Evolutionary conservation across 2,329 filamentous ascomycete genomes (phyloP).

Genomic region (Xenoacremonium recifei): DNA sequence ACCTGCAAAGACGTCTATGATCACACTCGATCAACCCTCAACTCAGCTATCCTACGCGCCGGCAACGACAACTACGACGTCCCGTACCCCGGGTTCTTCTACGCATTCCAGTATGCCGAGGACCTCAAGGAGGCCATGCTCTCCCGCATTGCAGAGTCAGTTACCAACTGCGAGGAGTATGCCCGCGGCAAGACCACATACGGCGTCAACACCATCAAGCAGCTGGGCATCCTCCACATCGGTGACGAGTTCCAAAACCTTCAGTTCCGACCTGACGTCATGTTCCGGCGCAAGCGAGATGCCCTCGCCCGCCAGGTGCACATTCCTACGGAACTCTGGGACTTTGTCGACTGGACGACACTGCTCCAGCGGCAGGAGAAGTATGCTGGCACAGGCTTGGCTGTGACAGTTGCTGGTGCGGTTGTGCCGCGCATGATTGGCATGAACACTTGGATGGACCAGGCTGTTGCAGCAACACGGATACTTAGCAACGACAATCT

Average conservation of each 20-base stretch:
- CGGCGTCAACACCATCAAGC: slow-evolving; percentile 85
- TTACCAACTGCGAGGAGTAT: slow-evolving; percentile 78
- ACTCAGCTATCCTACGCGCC: slow-evolving; percentile 71
- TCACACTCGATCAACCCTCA: slow-evolving; percentile 74
- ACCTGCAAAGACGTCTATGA: slow-evolving; percentile 85
- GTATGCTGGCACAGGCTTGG: slow-evolving; percentile 90
- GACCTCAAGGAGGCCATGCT: slow-evolving; percentile 91
- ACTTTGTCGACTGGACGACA: slow-evolving; percentile 87
- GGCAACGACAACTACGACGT: slow-evolving; percentile 79
- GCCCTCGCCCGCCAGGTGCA: slow-evolving; percentile 81
- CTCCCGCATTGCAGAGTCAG: slow-evolving; percentile 77
- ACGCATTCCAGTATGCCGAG: slow-evolving; percentile 88
- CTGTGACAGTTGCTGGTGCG: slow-evolving; percentile 84
- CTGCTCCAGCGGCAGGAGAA: slow-evolving; percentile 92
- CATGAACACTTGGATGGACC: slow-evolving; percentile 85
- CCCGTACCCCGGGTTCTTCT: slow-evolving; percentile 80
- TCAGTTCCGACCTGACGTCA: slow-evolving; percentile 85
- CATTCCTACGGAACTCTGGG: slow-evolving; percentile 81
- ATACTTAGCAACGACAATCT: slow-evolving; percentile 80
- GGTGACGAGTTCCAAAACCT: slow-evolving; percentile 84
- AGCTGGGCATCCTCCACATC: slow-evolving; percentile 82
- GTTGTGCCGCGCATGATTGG: slow-evolving; percentile 80
- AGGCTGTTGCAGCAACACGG: slow-evolving; percentile 76
- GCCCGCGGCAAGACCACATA: slow-evolving; percentile 75
- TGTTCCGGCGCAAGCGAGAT: slow-evolving; percentile 87